Evolutionary conservation across 148 eudicot species (phyloP).

Genomic region (Suaeda aralocaspica): DNA sequence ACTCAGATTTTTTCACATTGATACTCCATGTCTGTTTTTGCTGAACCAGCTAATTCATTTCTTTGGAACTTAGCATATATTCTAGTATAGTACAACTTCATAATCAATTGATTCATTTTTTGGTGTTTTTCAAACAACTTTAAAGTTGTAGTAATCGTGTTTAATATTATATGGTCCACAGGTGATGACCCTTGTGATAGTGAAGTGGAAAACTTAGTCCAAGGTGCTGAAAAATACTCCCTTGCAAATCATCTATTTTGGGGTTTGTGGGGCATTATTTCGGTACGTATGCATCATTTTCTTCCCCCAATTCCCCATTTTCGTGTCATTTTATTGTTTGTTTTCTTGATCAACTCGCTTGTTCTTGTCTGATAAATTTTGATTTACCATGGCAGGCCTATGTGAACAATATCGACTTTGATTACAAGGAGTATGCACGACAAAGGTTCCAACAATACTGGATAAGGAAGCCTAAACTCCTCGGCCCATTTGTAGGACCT

Average conservation of each 20-base stretch:
- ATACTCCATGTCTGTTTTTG: conserved; percentile 3
- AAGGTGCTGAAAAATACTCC: conserved; percentile 64
- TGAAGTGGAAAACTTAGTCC: conserved; percentile 51
- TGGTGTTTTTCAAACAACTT: neutral
- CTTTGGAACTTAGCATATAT: conserved; percentile 16
- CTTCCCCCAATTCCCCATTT: no score
- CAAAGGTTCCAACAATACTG: conserved; percentile 84
- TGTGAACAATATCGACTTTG: conserved; percentile 78
- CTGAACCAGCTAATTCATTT: neutral
- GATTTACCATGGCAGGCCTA: conserved; percentile 39
- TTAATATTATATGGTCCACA: conserved; percentile 24
- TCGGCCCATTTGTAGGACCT: conserved; percentile 25
- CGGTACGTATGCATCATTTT: conserved; percentile 40
- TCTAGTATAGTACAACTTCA: neutral
- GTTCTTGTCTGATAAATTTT: neutral
- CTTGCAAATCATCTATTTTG: conserved; percentile 89
- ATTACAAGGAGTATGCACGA: conserved; percentile 84
- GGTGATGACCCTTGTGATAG: conserved; percentile 55
- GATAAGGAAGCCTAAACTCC: conserved; percentile 52
- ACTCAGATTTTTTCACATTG: conserved; percentile 1
- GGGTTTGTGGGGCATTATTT: conserved; percentile 94
- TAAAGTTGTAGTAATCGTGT: neutral
- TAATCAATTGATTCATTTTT: neutral
- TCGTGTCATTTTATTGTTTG: neutral
- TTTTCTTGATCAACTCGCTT: no score